A percentile compares a stretch with the other conserved stretches of the same genome.
Conservation (phyloP, 192 early-diverging fungal genomes). For the Dimargaris xerosporica region DNA sequence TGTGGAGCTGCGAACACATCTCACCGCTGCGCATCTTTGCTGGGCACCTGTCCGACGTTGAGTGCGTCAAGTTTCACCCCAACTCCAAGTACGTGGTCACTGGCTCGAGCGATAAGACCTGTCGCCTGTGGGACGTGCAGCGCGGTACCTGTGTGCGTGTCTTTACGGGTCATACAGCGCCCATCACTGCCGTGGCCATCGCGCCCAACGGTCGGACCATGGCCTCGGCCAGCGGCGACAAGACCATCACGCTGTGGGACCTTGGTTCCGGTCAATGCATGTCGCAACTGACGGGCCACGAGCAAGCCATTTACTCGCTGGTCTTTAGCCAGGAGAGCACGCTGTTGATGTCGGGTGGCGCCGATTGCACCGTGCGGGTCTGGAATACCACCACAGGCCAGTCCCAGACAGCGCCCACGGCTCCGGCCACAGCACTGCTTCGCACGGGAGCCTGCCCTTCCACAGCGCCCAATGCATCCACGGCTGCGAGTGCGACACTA, state of each 20-base stretch:
- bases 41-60: constrained; percentile 94
- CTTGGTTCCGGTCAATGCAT: constrained; percentile 66
- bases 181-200: constrained; percentile 71
- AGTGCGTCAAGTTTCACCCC: constrained; percentile 89
- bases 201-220: constrained; percentile 83
- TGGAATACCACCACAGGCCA: constrained; percentile 78
- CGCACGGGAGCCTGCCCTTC: constrained; percentile 16
- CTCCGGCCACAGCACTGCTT: constrained; percentile 17
- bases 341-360: constrained; percentile 67
- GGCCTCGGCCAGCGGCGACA: constrained; percentile 67
- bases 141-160: constrained; percentile 76
- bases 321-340: constrained; percentile 70
- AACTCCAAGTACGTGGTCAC: constrained; percentile 91
- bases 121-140: constrained; percentile 88
- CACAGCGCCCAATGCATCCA: constrained; percentile 11
- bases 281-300: constrained; percentile 75
- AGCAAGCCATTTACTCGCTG: constrained; percentile 65
- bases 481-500: too few species aligned
- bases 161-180: constrained; percentile 72
- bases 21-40: constrained; percentile 93
- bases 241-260: constrained; percentile 78
- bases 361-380: constrained; percentile 76
- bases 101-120: constrained; percentile 77
- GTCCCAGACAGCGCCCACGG: constrained; percentile 25
- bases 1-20: constrained; percentile 96